These are phyloP conservation scores for Tolypocladium tropicale DNA, from an alignment of 2,329 filamentous ascomycete genomes.

Conservation along the genomic window DNA sequence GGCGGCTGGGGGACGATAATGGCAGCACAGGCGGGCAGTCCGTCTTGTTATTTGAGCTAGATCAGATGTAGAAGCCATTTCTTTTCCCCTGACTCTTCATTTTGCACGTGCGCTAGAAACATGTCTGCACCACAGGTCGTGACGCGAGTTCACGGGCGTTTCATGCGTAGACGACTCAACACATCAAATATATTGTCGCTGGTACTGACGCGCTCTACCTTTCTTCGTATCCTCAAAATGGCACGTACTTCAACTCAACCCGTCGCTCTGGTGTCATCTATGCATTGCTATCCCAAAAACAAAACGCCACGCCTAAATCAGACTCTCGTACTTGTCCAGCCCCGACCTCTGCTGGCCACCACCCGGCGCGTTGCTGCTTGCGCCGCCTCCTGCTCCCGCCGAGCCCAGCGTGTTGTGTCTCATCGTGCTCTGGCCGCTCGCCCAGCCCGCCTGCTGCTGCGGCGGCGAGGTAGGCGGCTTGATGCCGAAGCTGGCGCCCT, in stretches of 20 bases:
- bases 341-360: conserved; percentile 34
- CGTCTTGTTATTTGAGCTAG: not conserved
- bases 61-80: not conserved
- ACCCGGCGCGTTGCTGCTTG: conserved; percentile 15
- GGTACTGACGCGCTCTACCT: not conserved
- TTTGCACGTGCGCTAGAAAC: not conserved
- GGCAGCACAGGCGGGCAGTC: not conserved
- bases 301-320: conserved; percentile 33
- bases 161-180: not conserved
- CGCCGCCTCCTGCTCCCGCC: conserved; percentile 13
- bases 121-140: not conserved
- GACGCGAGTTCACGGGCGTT: not conserved
- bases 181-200: not conserved
- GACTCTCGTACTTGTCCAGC: conserved; percentile 58
- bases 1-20: not conserved
- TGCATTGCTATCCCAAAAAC: not conserved
- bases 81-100: not conserved
- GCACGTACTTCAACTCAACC: not conserved
- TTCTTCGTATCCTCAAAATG: not conserved
- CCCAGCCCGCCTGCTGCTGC: conserved; percentile 9
- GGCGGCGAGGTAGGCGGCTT: conserved; percentile 30
- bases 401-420: conserved; percentile 5
- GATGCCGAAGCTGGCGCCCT: conserved; percentile 34
- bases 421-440: conserved; percentile 11
- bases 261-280: not conserved